Conservation (phyloP, 768 basidiomycete genomes). For the Pisolithus albus region DNA sequence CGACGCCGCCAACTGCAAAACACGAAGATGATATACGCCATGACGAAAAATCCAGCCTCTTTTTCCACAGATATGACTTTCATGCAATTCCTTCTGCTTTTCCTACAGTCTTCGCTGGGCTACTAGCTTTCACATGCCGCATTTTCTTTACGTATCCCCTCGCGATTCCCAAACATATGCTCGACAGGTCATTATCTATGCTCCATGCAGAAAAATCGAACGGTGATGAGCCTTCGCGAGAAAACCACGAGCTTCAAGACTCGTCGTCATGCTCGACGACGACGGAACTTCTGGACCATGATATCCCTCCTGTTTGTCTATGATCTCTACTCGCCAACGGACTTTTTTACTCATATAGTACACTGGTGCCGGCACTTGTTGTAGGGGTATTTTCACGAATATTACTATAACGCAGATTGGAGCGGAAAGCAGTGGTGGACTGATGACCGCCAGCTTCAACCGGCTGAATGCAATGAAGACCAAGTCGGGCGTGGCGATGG, state of each 20-base stretch:
- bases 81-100: conserved; percentile 27
- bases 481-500: neutral
- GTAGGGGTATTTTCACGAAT: conserved; percentile 38
- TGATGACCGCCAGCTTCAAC: conserved; percentile 20
- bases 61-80: conserved; percentile 21
- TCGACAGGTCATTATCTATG: conserved; percentile 31
- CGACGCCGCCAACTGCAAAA: conserved; percentile 18
- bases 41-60: conserved; percentile 17
- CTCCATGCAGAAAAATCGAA: conserved; percentile 25
- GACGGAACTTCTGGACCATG: conserved; percentile 25
- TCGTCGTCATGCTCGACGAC: conserved; percentile 20
- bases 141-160: conserved; percentile 46
- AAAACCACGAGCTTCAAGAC: conserved; percentile 25
- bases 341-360: conserved; percentile 38
- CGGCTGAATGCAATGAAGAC: conserved; percentile 1
- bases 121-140: conserved; percentile 44
- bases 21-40: conserved; percentile 17
- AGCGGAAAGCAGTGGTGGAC: conserved; percentile 20
- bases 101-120: conserved; percentile 23
- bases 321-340: conserved; percentile 34
- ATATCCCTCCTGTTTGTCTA: conserved; percentile 43
- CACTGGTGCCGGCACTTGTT: conserved; percentile 39
- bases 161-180: conserved; percentile 38
- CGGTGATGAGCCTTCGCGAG: conserved; percentile 20
- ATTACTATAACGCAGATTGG: conserved; percentile 29